Evolutionary conservation across 495 filamentous ascomycete species (phyloP).

Genomic region (Trichoderma asperelloides): DNA sequence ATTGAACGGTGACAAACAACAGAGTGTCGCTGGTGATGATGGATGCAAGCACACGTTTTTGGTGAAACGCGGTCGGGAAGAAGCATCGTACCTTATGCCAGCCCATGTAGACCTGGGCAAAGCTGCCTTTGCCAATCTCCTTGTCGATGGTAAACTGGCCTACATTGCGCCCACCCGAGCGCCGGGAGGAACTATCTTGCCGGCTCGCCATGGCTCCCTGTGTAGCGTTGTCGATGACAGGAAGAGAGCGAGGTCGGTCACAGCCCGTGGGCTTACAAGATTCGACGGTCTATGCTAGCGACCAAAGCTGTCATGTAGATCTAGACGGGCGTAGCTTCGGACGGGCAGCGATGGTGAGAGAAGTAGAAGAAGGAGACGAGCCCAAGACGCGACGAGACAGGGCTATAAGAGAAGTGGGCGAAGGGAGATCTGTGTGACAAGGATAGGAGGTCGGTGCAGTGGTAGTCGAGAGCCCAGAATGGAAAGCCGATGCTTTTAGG

Average conservation of each 20-base stretch:
- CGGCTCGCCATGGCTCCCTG: conserved; percentile 40
- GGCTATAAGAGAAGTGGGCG: conserved; percentile 7
- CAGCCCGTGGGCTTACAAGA: conserved; percentile 39
- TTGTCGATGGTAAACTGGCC: conserved; percentile 69
- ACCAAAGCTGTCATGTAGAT: conserved; percentile 41
- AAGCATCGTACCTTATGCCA: conserved; percentile 63
- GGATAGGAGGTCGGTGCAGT: conserved; percentile 1
- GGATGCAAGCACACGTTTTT: background rate
- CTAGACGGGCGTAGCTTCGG: conserved; percentile 13
- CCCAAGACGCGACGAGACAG: conserved; percentile 15
- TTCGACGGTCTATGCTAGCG: conserved; percentile 30
- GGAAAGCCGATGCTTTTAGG: conserved; percentile 7
- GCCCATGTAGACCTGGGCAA: conserved; percentile 86
- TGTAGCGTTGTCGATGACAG: conserved; percentile 31
- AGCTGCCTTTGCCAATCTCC: conserved; percentile 91
- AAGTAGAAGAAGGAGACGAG: conserved; percentile 12
- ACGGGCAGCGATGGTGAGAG: background rate
- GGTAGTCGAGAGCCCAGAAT: background rate
- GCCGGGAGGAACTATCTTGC: conserved; percentile 26
- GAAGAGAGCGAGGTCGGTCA: conserved; percentile 23
- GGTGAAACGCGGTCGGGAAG: background rate
- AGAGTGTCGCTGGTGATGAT: background rate
- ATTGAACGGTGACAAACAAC: background rate
- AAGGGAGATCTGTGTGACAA: conserved; percentile 1
- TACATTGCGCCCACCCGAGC: conserved; percentile 41